Percentiles rank a stretch among this genome's conserved stretches.
Evolutionary conservation across 495 filamentous ascomycete species (phyloP).

Genomic region (Annulohypoxylon stygium): DNA sequence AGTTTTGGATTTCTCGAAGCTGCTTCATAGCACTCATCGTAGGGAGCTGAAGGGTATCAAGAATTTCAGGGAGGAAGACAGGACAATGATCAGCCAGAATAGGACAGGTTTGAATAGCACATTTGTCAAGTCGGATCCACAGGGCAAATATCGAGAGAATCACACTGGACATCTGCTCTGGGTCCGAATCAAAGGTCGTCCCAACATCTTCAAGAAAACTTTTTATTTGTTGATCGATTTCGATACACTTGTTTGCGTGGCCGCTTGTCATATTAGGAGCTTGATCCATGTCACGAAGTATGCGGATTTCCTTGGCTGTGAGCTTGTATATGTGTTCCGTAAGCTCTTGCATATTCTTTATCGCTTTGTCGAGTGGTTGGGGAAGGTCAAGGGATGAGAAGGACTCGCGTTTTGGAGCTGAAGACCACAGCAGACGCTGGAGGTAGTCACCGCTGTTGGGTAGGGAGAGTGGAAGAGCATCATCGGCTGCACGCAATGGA

Average conservation of each 20-base stretch:
- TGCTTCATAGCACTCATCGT: constrained; percentile 60
- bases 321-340: constrained; percentile 38
- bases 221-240: constrained; percentile 55
- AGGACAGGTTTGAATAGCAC: constrained; percentile 49
- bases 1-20: constrained; percentile 60
- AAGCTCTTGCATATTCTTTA: constrained; percentile 35
- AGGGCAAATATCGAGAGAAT: constrained; percentile 60
- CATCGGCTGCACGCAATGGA: constrained; percentile 51
- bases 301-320: constrained; percentile 28
- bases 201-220: constrained; percentile 52
- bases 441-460: constrained; percentile 61
- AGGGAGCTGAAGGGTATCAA: constrained; percentile 65
- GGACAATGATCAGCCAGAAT: constrained; percentile 57
- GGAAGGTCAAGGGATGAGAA: constrained; percentile 32
- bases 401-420: neutral
- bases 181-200: constrained; percentile 59
- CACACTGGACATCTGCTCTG: constrained; percentile 60
- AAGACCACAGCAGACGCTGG: constrained; percentile 20
- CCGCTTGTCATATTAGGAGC: neutral
- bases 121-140: constrained; percentile 59
- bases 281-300: neutral
- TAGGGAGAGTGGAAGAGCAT: constrained; percentile 56
- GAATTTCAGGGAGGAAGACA: constrained; percentile 57
- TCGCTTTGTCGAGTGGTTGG: constrained; percentile 38
- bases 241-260: constrained; percentile 47